These are phyloP conservation scores for Eucalyptus pumila DNA, from an alignment of 345 rosid species.

Conservation along the genomic window DNA sequence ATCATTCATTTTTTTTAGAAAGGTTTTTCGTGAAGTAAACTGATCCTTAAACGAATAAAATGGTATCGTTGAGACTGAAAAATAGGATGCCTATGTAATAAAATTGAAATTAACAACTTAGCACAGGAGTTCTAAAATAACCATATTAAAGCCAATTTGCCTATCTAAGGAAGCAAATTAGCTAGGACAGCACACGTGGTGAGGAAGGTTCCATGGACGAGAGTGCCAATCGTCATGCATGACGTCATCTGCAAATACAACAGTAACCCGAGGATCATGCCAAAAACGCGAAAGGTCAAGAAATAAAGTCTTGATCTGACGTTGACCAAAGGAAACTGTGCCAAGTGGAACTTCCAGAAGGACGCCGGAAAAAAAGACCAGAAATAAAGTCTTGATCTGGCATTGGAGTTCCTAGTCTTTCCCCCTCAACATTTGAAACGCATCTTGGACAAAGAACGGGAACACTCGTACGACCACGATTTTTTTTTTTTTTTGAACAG, in stretches of 20 bases:
- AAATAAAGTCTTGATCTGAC: no score
- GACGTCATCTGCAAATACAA: neutral
- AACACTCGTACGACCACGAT: neutral
- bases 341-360: no score
- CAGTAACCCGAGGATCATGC: neutral
- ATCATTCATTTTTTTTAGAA: no score
- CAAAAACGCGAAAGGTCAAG: neutral
- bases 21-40: neutral
- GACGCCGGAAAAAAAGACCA: neutral
- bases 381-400: neutral
- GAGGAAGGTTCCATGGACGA: neutral
- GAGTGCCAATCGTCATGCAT: neutral
- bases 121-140: neutral
- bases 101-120: neutral
- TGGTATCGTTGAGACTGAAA: neutral
- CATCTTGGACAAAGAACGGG: neutral
- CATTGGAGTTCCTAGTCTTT: neutral
- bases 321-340: no score
- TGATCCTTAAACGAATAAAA: no score
- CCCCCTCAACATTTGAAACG: neutral
- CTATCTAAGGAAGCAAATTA: neutral
- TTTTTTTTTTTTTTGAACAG: no score
- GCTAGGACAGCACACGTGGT: neutral
- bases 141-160: neutral
- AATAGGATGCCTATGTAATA: neutral